Conservation (phyloP, 2,329 filamentous ascomycete species). For the Cladorrhinum sp. region DNA sequence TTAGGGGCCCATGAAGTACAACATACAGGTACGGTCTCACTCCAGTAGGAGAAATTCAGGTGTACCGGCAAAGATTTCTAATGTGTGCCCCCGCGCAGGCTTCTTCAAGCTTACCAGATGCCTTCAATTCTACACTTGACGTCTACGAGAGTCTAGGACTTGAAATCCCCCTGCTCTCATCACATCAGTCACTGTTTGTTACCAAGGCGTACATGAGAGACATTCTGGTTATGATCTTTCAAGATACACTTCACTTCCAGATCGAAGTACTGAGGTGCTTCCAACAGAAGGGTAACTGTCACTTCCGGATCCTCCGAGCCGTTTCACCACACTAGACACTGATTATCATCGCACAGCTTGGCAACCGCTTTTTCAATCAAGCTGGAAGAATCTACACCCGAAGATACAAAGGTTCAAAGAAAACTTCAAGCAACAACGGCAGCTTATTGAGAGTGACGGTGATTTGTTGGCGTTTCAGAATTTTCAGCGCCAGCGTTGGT, state of each 20-base stretch:
- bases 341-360: neutral
- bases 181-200: neutral
- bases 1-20: neutral
- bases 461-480: neutral
- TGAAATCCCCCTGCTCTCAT: neutral
- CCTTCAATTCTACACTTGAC: neutral
- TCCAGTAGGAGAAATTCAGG: too few relatives aligned
- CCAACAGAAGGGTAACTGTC: neutral
- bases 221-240: too few relatives aligned
- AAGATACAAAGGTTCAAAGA: neutral
- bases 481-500: neutral
- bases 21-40: neutral
- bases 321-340: neutral
- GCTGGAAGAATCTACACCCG: neutral
- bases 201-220: neutral
- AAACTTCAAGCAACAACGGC: neutral
- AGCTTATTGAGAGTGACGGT: neutral
- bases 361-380: constrained; percentile 3
- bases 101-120: neutral
- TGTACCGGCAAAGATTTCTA: neutral
- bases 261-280: constrained; percentile 1
- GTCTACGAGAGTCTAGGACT: neutral
- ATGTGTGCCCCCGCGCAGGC: neutral
- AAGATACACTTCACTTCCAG: too few relatives aligned
- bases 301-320: too few relatives aligned